These are phyloP conservation scores for Sistotremastrum suecicum DNA, from an alignment of 768 basidiomycete species.

Conservation along the genomic window DNA sequence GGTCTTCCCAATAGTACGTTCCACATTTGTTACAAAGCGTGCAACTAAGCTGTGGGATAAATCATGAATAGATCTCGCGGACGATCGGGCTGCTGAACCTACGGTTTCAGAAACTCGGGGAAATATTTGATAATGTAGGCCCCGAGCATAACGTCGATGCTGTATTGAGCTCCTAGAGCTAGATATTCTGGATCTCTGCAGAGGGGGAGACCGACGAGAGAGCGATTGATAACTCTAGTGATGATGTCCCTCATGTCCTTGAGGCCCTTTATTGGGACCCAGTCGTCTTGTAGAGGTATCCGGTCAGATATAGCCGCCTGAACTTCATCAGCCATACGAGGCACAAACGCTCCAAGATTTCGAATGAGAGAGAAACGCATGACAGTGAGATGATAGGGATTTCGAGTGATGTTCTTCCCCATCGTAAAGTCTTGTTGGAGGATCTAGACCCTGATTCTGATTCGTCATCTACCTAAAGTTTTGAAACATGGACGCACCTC, in stretches of 20 bases:
- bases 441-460: slow-evolving; percentile 12
- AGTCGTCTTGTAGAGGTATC: slow-evolving; percentile 22
- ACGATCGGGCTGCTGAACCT: not conserved
- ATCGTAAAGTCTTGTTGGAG: slow-evolving; percentile 26
- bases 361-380: slow-evolving; percentile 20
- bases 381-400: slow-evolving; percentile 18
- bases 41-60: slow-evolving; percentile 3
- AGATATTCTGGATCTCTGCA: slow-evolving; percentile 28
- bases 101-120: slow-evolving; percentile 21
- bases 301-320: slow-evolving; percentile 23
- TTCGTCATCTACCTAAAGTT: too few species aligned
- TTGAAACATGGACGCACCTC: slow-evolving; percentile 17
- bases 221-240: slow-evolving; percentile 27
- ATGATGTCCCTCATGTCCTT: slow-evolving; percentile 20
- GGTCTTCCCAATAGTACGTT: not conserved
- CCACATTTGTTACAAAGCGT: slow-evolving; percentile 2
- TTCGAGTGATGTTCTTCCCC: slow-evolving; percentile 15
- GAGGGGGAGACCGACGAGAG: slow-evolving; percentile 34
- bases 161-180: slow-evolving; percentile 17
- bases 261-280: slow-evolving; percentile 19
- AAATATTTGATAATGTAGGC: slow-evolving; percentile 12
- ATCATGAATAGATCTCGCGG: not conserved
- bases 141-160: slow-evolving; percentile 14
- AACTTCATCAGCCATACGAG: slow-evolving; percentile 32
- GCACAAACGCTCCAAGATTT: slow-evolving; percentile 23